A percentile compares a stretch with the other conserved stretches of the same genome.
Evolutionary conservation across 208 protist species (phyloP).

Genomic region (Crithidia sp.): DNA sequence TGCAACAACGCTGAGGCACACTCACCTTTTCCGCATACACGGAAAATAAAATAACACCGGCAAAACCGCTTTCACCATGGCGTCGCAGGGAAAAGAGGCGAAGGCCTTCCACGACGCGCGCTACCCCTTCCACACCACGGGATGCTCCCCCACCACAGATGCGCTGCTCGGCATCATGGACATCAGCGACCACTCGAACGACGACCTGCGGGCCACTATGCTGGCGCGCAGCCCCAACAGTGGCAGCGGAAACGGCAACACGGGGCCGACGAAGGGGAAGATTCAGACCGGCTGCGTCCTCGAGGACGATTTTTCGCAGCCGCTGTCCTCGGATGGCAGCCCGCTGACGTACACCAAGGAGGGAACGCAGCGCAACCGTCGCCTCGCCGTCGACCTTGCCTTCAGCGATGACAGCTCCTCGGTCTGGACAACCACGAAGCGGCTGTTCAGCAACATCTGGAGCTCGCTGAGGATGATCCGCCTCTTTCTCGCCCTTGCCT

Average conservation of each 20-base stretch:
- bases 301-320: neutral
- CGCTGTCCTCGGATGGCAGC: neutral
- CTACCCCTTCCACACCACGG: slow-evolving; percentile 9
- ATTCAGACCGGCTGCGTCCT: neutral
- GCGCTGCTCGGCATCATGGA: slow-evolving; percentile 11
- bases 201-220: neutral
- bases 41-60: neutral
- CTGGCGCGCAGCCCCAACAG: neutral
- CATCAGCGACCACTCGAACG: neutral
- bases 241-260: neutral
- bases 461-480: slow-evolving; percentile 32
- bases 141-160: neutral
- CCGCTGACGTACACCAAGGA: neutral
- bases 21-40: neutral
- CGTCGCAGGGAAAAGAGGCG: too few species aligned
- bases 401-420: slow-evolving; percentile 27
- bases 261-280: neutral
- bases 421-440: slow-evolving; percentile 5
- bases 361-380: slow-evolving; percentile 8
- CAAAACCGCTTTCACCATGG: neutral
- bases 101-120: neutral
- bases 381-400: slow-evolving; percentile 30
- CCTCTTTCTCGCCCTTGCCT: slow-evolving; percentile 49
- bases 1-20: too few species aligned
- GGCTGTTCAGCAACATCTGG: slow-evolving; percentile 30